Conservation (phyloP, 345 rosid species). For the Eucalyptus viminalis region DNA sequence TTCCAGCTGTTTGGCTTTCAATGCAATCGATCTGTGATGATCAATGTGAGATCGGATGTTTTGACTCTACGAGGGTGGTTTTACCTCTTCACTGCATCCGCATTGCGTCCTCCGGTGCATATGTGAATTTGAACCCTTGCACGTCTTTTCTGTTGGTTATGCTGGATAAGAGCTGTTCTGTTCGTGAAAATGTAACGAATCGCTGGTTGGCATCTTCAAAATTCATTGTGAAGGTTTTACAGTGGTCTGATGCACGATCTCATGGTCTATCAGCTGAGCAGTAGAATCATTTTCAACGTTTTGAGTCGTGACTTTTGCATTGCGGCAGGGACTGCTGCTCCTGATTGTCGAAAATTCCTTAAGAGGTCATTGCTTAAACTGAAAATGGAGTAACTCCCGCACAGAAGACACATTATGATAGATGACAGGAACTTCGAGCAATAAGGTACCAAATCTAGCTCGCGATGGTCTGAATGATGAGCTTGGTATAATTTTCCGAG, state of each 20-base stretch:
- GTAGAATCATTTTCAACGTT: neutral
- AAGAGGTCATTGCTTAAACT: neutral
- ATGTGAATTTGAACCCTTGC: neutral
- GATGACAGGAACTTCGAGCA: neutral
- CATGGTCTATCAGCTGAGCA: neutral
- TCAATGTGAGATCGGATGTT: neutral
- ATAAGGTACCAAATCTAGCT: neutral
- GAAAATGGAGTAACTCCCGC: neutral
- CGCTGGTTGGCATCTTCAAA: neutral
- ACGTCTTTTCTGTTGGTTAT: neutral
- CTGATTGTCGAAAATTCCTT: neutral
- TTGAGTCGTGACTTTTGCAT: neutral
- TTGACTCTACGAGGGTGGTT: neutral
- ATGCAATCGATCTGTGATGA: neutral
- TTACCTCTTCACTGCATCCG: neutral
- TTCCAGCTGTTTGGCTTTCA: neutral
- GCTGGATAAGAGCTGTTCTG: neutral
- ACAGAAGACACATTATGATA: neutral
- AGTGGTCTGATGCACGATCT: neutral
- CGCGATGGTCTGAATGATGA: neutral
- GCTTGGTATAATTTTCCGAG: neutral
- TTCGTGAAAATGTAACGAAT: neutral
- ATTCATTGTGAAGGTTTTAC: neutral
- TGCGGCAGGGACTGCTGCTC: neutral
- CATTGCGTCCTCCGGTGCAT: neutral